Base-by-base conservation (phyloP, 768 basidiomycete genomes). In the Rhizopogon vesiculosus region DNA sequence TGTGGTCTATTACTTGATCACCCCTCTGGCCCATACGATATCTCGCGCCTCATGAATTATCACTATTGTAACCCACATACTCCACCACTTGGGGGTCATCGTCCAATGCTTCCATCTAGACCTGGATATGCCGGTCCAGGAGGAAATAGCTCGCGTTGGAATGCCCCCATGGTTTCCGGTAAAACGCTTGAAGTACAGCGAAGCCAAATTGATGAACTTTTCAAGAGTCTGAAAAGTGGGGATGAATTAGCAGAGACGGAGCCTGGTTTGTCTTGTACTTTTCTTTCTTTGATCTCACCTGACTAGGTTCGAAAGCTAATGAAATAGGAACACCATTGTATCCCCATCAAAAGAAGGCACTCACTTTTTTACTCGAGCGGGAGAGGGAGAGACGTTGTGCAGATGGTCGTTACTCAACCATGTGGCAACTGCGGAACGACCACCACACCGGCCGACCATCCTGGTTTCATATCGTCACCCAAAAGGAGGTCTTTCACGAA, bases 271-370 rank as follows among this genome's bases (percentile, higher is more conserved):
- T 77, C 61, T 22, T 55, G 51, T 53, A 39, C 50, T 60, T 56
- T 53, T 48, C 40, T 46, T 61, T 60, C 53, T 60, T 56, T 52
- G 46, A 44, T 55, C 42, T 59, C 44, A 50, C 56, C 45, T 31
- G 50, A 45, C 53, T 62, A 41, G 63, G 56, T 62, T 44, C 43
- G 56, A 63, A 63, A 89, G 88, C 74, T 49, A 64, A 77, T 52
- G 85, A 89, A 63, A 83, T 99, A 53, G 88, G 87, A 39, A 97
- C 97, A 19, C 79, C 74, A 45, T 76, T 99, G 7, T 99, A 98
- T 72, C 93, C 96, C 18, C 97, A 99, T 77, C 97, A 99, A 74
- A 96, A 94, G 74, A 96, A 96, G 70, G 97, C 96, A 22, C 78
- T 99, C 18, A 93, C 96, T 1, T 99, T 99, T 72, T 76, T 99